A percentile compares a stretch with the other conserved stretches of the same genome.
Evolutionary conservation across 202 grass and related monocot species (phyloP).

Genomic region (Eragrostis tef): DNA sequence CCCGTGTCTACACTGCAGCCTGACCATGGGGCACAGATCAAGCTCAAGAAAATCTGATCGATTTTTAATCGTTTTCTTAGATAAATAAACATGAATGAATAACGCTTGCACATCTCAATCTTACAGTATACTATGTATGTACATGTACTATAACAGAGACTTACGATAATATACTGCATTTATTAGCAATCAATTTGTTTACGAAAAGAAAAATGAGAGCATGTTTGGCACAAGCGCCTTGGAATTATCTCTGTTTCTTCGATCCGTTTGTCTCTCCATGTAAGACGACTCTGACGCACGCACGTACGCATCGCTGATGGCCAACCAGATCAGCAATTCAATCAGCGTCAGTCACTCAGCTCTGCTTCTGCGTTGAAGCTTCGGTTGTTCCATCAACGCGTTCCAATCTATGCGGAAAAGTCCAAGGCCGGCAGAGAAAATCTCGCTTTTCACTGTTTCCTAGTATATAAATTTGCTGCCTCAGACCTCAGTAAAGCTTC

Average conservation of each 20-base stretch:
- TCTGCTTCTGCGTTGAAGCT: background rate
- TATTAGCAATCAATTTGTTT: too few relatives aligned
- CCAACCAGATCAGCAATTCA: background rate
- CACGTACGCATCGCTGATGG: too few relatives aligned
- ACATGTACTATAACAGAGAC: too few relatives aligned
- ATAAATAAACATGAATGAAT: background rate
- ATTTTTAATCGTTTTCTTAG: background rate
- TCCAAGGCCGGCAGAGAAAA: background rate
- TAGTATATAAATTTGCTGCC: slow-evolving; percentile 24
- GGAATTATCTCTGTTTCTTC: too few relatives aligned
- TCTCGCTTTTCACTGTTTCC: background rate
- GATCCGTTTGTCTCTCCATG: too few relatives aligned
- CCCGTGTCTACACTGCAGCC: slow-evolving; percentile 46
- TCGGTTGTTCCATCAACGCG: slow-evolving; percentile 29
- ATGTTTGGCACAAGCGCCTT: too few relatives aligned
- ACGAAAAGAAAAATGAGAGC: too few relatives aligned
- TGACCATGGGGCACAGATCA: slow-evolving; percentile 56
- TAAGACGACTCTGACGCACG: too few relatives aligned
- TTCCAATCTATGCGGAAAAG: background rate
- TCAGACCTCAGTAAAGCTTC: background rate
- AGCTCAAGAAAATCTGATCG: slow-evolving; percentile 39
- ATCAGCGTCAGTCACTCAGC: background rate
- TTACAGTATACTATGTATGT: background rate
- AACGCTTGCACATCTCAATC: background rate
- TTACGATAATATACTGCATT: too few relatives aligned